Base-by-base conservation (phyloP, 768 basidiomycete genomes). In the Suillus clintonianus region DNA sequence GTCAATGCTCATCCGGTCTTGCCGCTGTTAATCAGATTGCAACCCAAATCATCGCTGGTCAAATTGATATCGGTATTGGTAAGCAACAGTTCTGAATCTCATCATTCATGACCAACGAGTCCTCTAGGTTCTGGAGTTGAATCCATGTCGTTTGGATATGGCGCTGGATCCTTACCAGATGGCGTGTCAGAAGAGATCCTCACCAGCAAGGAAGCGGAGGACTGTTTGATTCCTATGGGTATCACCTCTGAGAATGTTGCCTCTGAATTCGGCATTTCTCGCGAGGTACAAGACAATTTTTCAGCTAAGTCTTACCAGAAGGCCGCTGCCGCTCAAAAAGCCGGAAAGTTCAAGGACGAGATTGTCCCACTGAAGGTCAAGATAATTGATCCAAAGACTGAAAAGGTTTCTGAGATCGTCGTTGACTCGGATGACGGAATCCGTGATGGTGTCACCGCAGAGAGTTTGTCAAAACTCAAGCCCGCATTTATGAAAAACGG, bases 171-270 rank as follows among this genome's bases (percentile, higher is more conserved):
- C 8, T 76, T 84, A 56, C 83, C 87, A 10, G 81, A 86, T 59
- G 80, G 77, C 58, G 88, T 82, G 76, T 89, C 90, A 3, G 87
- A 91, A 27, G 81, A 83, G 54, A 81, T 95, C 53, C 82, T 91
- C 64, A 69, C 81, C 39, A 87, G 83, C 76, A 78, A 86, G 68
- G 88, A 91, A 67, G 86, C 94, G 3, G 85, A 85, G 63, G 94
- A 95, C 78, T 95, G 93, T 72, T 81, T 91, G 32, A 80, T 92
- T 63, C 93, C 93, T 50, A 94, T 94, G 92, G 95, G 95, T 41
- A 89, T 95, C 80, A 95, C 95, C 22, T 94, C 91, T n/a, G 94
- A 96, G 80, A 95, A 95, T 74, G 93, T 95, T 67, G 92, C 95
- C 14, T 74, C 81, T 56, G 87, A 94, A 61, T 96, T 84, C 76